A percentile compares a stretch with the other conserved stretches of the same genome.
These are phyloP conservation scores for Cryphonectria parasitica DNA, from an alignment of 2,329 filamentous ascomycete genomes.

Conservation along the genomic window DNA sequence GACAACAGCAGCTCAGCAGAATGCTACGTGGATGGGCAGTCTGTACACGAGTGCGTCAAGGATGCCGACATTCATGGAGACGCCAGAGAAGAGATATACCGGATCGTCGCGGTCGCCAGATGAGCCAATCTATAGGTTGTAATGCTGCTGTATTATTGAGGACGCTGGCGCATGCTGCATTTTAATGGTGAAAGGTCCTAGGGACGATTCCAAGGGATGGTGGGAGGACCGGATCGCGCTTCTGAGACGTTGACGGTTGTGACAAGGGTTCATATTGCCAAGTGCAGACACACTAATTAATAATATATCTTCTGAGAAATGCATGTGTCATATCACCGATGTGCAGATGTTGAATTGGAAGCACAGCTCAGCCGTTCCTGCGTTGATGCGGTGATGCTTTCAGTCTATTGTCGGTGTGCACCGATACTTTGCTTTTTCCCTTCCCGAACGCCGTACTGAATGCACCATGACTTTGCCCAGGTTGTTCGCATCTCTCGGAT, in stretches of 20 bases:
- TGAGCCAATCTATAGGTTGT: conserved; percentile 14
- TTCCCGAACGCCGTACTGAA: conserved; percentile 15
- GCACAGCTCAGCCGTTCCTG: background rate
- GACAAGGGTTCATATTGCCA: background rate
- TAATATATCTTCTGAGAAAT: background rate
- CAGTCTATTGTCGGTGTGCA: background rate
- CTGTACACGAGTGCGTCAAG: background rate
- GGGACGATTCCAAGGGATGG: background rate
- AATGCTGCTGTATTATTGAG: background rate
- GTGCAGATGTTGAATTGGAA: conserved; percentile 11
- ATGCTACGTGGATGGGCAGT: background rate
- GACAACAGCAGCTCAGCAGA: conserved; percentile 5
- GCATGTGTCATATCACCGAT: background rate
- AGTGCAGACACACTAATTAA: background rate
- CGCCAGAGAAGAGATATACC: conserved; percentile 10
- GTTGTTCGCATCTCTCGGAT: background rate
- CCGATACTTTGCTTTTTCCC: background rate
- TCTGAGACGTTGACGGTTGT: background rate
- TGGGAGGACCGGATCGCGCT: background rate
- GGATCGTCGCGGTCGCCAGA: conserved; percentile 9
- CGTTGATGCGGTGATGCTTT: conserved; percentile 1
- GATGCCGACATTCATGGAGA: background rate
- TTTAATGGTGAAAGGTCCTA: too few species aligned
- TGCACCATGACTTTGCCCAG: background rate
- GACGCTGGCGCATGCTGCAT: background rate